These are phyloP conservation scores for Aspergillus leporis DNA, from an alignment of 495 filamentous ascomycete genomes.

Conservation along the genomic window DNA sequence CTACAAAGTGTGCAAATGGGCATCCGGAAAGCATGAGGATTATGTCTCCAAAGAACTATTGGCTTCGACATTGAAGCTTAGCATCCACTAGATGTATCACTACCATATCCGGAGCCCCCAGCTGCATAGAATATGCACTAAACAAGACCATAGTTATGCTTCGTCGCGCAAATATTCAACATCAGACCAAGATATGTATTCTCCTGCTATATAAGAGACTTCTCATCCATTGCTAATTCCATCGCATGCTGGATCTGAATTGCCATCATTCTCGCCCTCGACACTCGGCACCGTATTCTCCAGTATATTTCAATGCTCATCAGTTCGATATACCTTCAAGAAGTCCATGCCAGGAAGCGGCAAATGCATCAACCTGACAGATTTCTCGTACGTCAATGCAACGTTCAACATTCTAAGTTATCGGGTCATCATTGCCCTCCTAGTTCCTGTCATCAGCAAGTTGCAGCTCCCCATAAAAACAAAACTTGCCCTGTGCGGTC, in stretches of 20 bases:
- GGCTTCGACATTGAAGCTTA: conserved; percentile 13
- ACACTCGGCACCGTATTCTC: conserved; percentile 39
- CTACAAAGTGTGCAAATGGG: conserved; percentile 13
- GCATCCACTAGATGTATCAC: not conserved
- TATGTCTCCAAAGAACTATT: conserved; percentile 7
- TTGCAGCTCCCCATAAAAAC: conserved; percentile 21
- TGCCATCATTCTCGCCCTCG: conserved; percentile 33
- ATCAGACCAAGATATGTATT: conserved; percentile 41
- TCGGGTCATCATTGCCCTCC: conserved; percentile 39
- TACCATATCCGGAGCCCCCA: too few relatives aligned
- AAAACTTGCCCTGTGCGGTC: conserved; percentile 20
- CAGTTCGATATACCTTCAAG: conserved; percentile 40
- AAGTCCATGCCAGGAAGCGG: conserved; percentile 26
- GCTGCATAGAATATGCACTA: not conserved
- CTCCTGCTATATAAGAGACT: conserved; percentile 42
- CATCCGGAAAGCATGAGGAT: conserved; percentile 15
- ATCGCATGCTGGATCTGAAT: conserved; percentile 15
- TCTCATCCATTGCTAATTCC: conserved; percentile 27
- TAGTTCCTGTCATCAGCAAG: conserved; percentile 23
- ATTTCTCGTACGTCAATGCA: conserved; percentile 44
- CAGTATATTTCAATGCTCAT: conserved; percentile 46
- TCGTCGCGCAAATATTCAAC: conserved; percentile 31
- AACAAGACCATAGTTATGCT: conserved; percentile 20
- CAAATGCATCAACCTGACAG: conserved; percentile 38
- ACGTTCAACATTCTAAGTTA: conserved; percentile 46